A percentile compares a stretch with the other conserved stretches of the same genome.
These are phyloP conservation scores for Lipomyces lipofer DNA, from an alignment of 805 yeast genomes.

Conservation along the genomic window DNA sequence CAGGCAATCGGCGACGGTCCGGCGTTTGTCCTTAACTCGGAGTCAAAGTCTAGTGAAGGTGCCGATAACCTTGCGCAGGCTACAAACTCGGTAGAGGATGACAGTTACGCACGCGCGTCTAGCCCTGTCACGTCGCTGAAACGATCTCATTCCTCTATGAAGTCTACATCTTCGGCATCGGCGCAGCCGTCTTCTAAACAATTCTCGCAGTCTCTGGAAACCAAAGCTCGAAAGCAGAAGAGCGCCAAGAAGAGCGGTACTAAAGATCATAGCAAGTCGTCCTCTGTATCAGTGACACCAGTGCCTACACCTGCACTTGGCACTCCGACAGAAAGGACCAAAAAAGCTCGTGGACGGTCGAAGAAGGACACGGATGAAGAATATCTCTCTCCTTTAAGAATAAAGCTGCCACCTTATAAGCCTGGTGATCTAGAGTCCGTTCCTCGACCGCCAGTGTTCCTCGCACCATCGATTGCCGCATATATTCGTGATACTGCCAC, in stretches of 20 bases:
- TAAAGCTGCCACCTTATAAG: conserved; percentile 29
- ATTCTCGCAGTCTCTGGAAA: neutral
- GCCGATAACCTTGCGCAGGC: too few species aligned
- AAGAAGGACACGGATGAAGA: neutral
- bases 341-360: conserved; percentile 2
- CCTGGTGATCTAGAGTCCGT: conserved; percentile 17
- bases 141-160: neutral
- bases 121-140: too few species aligned
- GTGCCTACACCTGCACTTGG: neutral
- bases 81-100: too few species aligned
- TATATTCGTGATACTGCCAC: neutral
- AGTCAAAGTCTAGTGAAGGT: too few species aligned
- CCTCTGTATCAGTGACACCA: neutral
- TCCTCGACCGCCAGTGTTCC: conserved; percentile 27
- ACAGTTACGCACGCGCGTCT: too few species aligned
- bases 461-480: neutral
- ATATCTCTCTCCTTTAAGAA: conserved; percentile 21
- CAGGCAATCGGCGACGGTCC: neutral
- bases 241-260: conserved; percentile 2
- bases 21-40: too few species aligned
- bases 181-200: neutral
- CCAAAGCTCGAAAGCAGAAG: conserved; percentile 9
- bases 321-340: conserved; percentile 6
- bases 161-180: neutral
- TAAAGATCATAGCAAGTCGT: conserved; percentile 6